Conservation (phyloP, 1,284 basidiomycete genomes). For the Melampsora americana region DNA sequence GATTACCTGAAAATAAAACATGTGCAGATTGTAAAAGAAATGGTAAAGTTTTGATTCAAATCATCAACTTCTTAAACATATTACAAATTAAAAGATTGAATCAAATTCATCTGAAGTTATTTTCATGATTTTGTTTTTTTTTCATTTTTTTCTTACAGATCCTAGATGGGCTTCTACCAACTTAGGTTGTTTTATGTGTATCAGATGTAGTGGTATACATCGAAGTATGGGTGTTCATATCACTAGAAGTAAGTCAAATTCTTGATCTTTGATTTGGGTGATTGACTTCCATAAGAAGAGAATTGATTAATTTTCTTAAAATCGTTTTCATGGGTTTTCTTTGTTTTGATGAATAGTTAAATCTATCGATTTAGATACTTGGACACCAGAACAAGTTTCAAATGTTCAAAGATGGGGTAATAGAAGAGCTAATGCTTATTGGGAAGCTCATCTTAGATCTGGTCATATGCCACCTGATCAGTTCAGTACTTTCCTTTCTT, state of each 20-base stretch:
- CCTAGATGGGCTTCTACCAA: conserved; percentile 99
- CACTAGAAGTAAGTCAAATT: conserved; percentile 61
- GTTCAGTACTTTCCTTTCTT: conserved; percentile 60
- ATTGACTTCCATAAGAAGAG: too few relatives aligned
- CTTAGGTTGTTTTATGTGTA: conserved; percentile 75
- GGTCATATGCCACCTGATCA: conserved; percentile 94
- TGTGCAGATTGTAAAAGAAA: conserved; percentile 59
- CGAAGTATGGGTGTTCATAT: conserved; percentile 98
- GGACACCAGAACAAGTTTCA: conserved; percentile 98
- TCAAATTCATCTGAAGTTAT: too few relatives aligned
- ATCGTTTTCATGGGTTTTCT: conserved; percentile 45
- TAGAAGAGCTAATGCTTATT: conserved; percentile 82
- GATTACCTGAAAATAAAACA: conserved; percentile 83
- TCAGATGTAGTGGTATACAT: conserved; percentile 97
- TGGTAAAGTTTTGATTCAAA: conserved; percentile 17
- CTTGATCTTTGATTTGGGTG: too few relatives aligned
- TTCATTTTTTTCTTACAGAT: conserved; percentile 60
- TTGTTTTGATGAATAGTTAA: conserved; percentile 66
- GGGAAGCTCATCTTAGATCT: conserved; percentile 90
- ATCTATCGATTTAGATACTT: conserved; percentile 93
- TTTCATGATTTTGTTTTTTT: conserved; percentile 17
- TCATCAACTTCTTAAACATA: neutral
- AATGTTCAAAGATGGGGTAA: conserved; percentile 94
- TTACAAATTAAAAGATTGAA: too few relatives aligned
- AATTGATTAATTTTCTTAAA: too few relatives aligned